phyloP scores from a whole-genome alignment of 140 eudicot species.

The Anethum foeniculum region DNA sequence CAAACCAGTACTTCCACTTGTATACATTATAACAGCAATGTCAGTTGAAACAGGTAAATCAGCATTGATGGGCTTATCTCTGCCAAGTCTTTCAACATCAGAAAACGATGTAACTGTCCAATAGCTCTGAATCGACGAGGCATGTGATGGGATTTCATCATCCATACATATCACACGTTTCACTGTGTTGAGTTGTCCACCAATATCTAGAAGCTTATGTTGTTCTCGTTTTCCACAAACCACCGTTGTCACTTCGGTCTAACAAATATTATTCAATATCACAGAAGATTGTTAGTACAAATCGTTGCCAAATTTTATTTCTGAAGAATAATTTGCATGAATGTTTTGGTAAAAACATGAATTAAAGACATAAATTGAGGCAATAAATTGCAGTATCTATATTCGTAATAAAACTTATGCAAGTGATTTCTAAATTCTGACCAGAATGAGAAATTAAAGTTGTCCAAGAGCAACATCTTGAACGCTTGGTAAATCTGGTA shows the following conservation, averaged over 20 bases:
- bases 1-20: slow-evolving; percentile 95
- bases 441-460: too few species aligned
- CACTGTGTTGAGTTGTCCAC: slow-evolving; percentile 82
- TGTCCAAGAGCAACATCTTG: background rate
- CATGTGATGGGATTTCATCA: slow-evolving; percentile 37
- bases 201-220: slow-evolving; percentile 62
- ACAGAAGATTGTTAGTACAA: slow-evolving; percentile 1
- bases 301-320: background rate
- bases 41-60: slow-evolving; percentile 85
- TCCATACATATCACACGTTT: slow-evolving; percentile 91
- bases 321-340: background rate
- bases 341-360: background rate
- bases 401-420: background rate
- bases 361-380: too few species aligned
- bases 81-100: slow-evolving; percentile 65
- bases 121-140: slow-evolving; percentile 27
- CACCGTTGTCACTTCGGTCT: slow-evolving; percentile 97
- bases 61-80: slow-evolving; percentile 57
- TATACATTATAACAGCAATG: slow-evolving; percentile 92
- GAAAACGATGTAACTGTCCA: slow-evolving; percentile 66
- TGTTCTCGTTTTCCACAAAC: slow-evolving; percentile 87
- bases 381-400: too few species aligned
- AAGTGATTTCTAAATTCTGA: background rate
- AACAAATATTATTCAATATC: slow-evolving; percentile 20
- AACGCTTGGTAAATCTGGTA: background rate